A percentile compares a stretch with the other conserved stretches of the same genome.
Conservation (phyloP, 2,329 filamentous ascomycete species). For the Hortaea werneckii region DNA sequence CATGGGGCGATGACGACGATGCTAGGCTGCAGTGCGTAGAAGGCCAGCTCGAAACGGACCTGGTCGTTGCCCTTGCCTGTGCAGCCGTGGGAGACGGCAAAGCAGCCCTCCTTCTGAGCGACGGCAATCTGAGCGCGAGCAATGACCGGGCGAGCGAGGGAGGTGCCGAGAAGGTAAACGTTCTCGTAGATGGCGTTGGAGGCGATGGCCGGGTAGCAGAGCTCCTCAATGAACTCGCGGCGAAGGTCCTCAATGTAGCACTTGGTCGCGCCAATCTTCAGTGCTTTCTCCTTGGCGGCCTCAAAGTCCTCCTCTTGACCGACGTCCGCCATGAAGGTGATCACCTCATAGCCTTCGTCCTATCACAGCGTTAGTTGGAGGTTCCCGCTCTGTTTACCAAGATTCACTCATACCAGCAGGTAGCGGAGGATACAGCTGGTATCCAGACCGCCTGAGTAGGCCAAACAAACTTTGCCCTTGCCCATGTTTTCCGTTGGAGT, state of each 20-base stretch:
- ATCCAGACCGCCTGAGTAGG: slow-evolving; percentile 48
- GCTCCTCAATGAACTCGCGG: slow-evolving; percentile 62
- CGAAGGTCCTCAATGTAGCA: slow-evolving; percentile 56
- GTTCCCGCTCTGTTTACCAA: neutral
- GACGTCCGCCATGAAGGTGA: slow-evolving; percentile 61
- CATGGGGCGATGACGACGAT: slow-evolving; percentile 69
- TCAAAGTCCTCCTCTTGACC: slow-evolving; percentile 56
- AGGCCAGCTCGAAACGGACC: slow-evolving; percentile 55
- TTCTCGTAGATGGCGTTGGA: slow-evolving; percentile 54
- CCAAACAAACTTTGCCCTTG: slow-evolving; percentile 35
- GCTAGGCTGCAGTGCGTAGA: slow-evolving; percentile 51
- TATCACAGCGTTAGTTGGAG: slow-evolving; percentile 21
- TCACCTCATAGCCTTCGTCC: slow-evolving; percentile 51
- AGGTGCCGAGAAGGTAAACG: slow-evolving; percentile 46
- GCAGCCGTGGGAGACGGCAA: slow-evolving; percentile 41
- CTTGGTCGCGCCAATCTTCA: slow-evolving; percentile 57
- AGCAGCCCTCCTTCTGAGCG: slow-evolving; percentile 52
- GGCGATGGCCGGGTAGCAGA: slow-evolving; percentile 71
- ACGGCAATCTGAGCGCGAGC: slow-evolving; percentile 56
- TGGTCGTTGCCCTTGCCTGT: slow-evolving; percentile 58
- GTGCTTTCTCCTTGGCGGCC: slow-evolving; percentile 61
- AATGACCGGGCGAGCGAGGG: slow-evolving; percentile 60
- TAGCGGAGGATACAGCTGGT: slow-evolving; percentile 47
- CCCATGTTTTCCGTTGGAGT: slow-evolving; percentile 3
- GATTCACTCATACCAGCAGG: slow-evolving; percentile 20